Conservation (phyloP, 495 filamentous ascomycete genomes). For the Tetracladium setigerum region DNA sequence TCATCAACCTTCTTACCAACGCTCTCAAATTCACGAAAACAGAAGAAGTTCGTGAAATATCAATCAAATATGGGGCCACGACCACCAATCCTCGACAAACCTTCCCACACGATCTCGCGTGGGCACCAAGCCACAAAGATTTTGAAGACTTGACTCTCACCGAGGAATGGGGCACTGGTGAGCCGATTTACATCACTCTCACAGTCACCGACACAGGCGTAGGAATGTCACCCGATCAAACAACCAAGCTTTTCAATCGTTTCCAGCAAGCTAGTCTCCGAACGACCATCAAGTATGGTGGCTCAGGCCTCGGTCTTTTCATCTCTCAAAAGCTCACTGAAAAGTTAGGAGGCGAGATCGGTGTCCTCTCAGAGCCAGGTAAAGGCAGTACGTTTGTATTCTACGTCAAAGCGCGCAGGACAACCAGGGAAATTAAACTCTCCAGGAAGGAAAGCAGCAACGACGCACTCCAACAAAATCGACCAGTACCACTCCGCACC, state of each 20-base stretch:
- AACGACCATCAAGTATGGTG: conserved; percentile 74
- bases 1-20: conserved; percentile 50
- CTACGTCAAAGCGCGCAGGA: conserved; percentile 44
- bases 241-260: conserved; percentile 65
- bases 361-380: conserved; percentile 60
- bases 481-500: no score
- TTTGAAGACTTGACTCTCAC: conserved; percentile 42
- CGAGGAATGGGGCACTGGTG: conserved; percentile 61
- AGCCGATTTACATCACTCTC: conserved; percentile 62
- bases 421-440: background rate
- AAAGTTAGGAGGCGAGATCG: conserved; percentile 75
- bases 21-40: conserved; percentile 49
- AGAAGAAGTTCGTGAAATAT: conserved; percentile 19
- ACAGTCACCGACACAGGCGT: conserved; percentile 71
- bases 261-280: conserved; percentile 70
- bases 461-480: background rate
- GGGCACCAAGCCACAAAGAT: conserved; percentile 18
- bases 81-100: background rate
- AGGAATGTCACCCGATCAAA: conserved; percentile 64
- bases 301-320: conserved; percentile 74
- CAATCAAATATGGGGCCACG: conserved; percentile 45
- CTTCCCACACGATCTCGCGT: conserved; percentile 25
- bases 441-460: background rate
- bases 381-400: conserved; percentile 79
- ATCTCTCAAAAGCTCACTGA: conserved; percentile 71